A percentile compares a stretch with the other conserved stretches of the same genome.
Evolutionary conservation across 805 yeast genomes (phyloP).

Genomic region (Isabelozyma rhagii): DNA sequence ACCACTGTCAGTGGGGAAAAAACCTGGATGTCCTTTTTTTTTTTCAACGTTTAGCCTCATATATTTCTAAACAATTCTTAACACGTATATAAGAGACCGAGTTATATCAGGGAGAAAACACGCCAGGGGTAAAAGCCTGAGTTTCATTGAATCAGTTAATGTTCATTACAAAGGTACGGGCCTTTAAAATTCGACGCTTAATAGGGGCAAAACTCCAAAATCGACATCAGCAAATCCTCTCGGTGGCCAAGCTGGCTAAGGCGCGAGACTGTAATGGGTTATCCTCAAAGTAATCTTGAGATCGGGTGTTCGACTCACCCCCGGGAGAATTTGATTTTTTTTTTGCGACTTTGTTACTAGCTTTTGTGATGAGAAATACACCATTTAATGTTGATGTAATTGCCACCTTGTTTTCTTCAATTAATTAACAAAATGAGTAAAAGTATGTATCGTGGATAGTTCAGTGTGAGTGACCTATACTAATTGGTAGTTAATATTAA

Average conservation of each 20-base stretch:
- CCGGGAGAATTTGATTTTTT: constrained; percentile 34
- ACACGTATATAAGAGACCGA: too few relatives aligned
- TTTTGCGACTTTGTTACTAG: constrained; percentile 3
- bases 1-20: too few relatives aligned
- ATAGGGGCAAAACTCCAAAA: too few relatives aligned
- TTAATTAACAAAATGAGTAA: neutral
- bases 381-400: neutral
- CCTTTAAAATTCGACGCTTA: too few relatives aligned
- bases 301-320: constrained; percentile 47
- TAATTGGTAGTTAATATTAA: constrained; percentile 23
- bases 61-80: too few relatives aligned
- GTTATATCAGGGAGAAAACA: too few relatives aligned
- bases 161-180: too few relatives aligned
- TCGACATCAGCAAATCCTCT: constrained; percentile 15
- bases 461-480: neutral
- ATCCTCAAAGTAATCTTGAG: constrained; percentile 34
- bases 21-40: too few relatives aligned
- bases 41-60: too few relatives aligned
- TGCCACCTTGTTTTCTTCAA: neutral
- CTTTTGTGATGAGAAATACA: neutral
- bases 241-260: constrained; percentile 45
- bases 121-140: too few relatives aligned
- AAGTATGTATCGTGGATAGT: neutral
- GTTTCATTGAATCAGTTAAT: too few relatives aligned
- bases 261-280: constrained; percentile 41